A percentile compares a stretch with the other conserved stretches of the same genome.
These are phyloP conservation scores for Nitzschia sp. DNA, from an alignment of 108 stramenopile species.

Conservation along the genomic window DNA sequence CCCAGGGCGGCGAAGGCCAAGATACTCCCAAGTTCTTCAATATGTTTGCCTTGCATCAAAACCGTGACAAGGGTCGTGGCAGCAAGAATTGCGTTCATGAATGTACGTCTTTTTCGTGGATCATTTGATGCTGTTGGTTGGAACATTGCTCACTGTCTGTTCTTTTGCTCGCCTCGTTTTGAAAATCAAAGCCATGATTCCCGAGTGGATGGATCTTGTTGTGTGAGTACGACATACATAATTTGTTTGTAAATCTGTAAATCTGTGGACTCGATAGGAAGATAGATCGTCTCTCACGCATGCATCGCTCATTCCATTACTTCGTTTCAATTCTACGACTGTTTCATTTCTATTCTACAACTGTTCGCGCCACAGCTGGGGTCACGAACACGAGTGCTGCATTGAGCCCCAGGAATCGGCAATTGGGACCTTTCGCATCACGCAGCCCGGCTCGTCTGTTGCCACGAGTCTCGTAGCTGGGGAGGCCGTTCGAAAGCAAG, in stretches of 20 bases:
- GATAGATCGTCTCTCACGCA: too few relatives aligned
- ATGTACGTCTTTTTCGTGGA: too few relatives aligned
- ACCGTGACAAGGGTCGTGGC: slow-evolving; percentile 92
- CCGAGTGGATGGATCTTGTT: slow-evolving; percentile 97
- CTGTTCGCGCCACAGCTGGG: too few relatives aligned
- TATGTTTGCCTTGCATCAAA: slow-evolving; percentile 97
- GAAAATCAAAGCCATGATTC: slow-evolving; percentile 97
- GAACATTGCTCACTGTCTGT: too few relatives aligned
- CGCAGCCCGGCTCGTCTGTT: slow-evolving; percentile 94
- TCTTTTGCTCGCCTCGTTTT: too few relatives aligned
- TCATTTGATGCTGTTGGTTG: too few relatives aligned
- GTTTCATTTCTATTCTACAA: too few relatives aligned
- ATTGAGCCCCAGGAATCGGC: slow-evolving; percentile 84
- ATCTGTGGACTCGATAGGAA: too few relatives aligned
- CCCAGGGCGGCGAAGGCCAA: slow-evolving; percentile 31
- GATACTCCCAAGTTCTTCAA: slow-evolving; percentile 79
- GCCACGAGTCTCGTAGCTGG: slow-evolving; percentile 89
- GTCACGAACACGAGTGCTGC: slow-evolving; percentile 96
- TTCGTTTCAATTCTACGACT: too few relatives aligned
- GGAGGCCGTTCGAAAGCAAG: slow-evolving; percentile 88
- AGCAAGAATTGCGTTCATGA: slow-evolving; percentile 95
- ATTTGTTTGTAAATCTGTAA: too few relatives aligned
- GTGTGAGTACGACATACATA: too few relatives aligned
- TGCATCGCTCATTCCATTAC: too few relatives aligned
- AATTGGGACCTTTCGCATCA: slow-evolving; percentile 92